These are phyloP conservation scores for Akebia trifoliata DNA, from an alignment of 164 flowering plant species.

Conservation along the genomic window DNA sequence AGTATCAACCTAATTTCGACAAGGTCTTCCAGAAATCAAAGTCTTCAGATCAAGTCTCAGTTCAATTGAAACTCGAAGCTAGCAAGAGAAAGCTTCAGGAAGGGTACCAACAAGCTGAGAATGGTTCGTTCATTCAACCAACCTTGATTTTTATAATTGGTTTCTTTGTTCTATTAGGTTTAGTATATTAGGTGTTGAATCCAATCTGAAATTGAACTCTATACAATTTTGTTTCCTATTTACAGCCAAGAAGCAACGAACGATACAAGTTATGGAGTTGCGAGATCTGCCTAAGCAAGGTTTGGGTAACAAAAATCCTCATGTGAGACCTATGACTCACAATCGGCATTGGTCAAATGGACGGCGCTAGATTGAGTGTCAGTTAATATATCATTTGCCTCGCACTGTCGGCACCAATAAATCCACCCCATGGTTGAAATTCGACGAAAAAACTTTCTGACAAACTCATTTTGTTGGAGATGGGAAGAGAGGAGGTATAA, in stretches of 20 bases:
- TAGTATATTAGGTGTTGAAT: too few species aligned
- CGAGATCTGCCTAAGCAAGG: constrained; percentile 72
- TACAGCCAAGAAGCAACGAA: constrained; percentile 81
- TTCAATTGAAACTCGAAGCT: constrained; percentile 49
- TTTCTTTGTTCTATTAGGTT: background rate
- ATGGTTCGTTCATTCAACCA: constrained; percentile 35
- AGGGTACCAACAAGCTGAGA: constrained; percentile 72
- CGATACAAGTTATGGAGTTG: constrained; percentile 77
- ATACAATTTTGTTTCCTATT: constrained; percentile 7
- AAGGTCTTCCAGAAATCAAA: constrained; percentile 39
- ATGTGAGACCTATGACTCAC: constrained; percentile 39
- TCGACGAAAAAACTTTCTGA: constrained; percentile 8
- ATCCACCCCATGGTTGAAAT: constrained; percentile 7
- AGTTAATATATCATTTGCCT: too few species aligned
- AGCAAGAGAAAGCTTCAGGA: constrained; percentile 69
- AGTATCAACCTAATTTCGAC: too few species aligned
- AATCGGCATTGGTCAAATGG: constrained; percentile 54
- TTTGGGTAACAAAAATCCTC: constrained; percentile 33
- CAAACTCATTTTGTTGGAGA: constrained; percentile 5
- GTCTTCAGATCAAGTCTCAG: constrained; percentile 35
- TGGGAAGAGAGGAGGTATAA: background rate
- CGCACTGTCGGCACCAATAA: too few species aligned
- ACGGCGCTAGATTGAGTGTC: constrained; percentile 25
- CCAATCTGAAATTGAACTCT: too few species aligned
- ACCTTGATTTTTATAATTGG: background rate